Evolutionary conservation across 164 flowering plant genomes (phyloP).

Genomic region (Umbellularia californica): DNA sequence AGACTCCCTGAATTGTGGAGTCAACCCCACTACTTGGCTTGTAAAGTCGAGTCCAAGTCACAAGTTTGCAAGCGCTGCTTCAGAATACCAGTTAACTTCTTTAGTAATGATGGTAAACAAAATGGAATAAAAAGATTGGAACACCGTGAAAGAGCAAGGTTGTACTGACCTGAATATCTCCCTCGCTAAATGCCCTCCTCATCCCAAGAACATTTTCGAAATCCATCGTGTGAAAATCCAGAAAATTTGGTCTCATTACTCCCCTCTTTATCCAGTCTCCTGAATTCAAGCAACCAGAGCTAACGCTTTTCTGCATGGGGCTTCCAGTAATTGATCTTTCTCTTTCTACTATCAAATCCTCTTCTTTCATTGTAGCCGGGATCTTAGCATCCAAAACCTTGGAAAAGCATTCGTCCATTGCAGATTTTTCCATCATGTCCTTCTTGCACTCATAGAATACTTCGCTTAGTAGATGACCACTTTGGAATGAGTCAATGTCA

Average conservation of each 20-base stretch:
- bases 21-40: background rate
- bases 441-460: conserved; percentile 73
- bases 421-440: conserved; percentile 66
- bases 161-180: conserved; percentile 83
- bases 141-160: background rate
- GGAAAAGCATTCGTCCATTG: conserved; percentile 33
- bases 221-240: conserved; percentile 59
- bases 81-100: background rate
- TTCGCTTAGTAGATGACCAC: conserved; percentile 55
- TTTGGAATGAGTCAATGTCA: conserved; percentile 49
- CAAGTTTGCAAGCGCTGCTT: background rate
- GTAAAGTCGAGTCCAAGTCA: background rate
- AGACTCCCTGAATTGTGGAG: background rate
- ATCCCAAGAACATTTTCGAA: conserved; percentile 67
- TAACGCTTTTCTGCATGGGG: conserved; percentile 56
- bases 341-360: conserved; percentile 28
- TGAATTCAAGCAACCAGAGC: conserved; percentile 67
- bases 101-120: background rate
- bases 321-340: conserved; percentile 18
- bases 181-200: conserved; percentile 94
- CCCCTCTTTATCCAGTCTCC: conserved; percentile 53
- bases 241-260: conserved; percentile 46
- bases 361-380: conserved; percentile 30
- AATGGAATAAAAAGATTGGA: background rate
- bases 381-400: conserved; percentile 44